Evolutionary conservation across 768 basidiomycete genomes (phyloP).

Genomic region (Saitozyma podzolica): DNA sequence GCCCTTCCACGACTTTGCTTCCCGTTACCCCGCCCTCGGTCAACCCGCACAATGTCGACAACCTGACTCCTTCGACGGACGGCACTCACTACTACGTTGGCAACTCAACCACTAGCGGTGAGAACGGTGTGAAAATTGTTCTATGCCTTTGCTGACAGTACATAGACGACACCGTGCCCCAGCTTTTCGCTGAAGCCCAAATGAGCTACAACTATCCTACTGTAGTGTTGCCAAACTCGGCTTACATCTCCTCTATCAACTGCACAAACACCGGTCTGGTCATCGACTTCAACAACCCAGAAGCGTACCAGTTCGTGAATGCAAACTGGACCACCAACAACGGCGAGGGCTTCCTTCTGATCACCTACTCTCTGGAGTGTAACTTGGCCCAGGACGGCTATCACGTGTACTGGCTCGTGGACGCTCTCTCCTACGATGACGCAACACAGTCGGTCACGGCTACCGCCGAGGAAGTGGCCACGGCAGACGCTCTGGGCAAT

Average conservation of each 20-base stretch:
- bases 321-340: conserved; percentile 5
- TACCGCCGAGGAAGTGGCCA: conserved; percentile 1
- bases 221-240: conserved; percentile 1
- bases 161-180: background rate
- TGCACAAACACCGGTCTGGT: background rate
- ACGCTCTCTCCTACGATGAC: background rate
- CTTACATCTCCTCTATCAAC: background rate
- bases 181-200: conserved; percentile 1
- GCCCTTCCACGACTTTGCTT: background rate
- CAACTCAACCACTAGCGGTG: background rate
- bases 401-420: conserved; percentile 2
- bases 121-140: background rate
- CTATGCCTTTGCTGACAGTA: too few relatives aligned
- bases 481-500: conserved; percentile 2
- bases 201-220: background rate
- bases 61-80: background rate
- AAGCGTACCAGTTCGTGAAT: conserved; percentile 1
- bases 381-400: background rate
- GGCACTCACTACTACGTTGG: background rate
- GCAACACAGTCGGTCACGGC: background rate
- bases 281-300: background rate
- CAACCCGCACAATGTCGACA: background rate
- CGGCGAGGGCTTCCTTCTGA: conserved; percentile 3
- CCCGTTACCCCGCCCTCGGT: background rate
- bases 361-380: background rate